Base-by-base conservation (phyloP, 225 moss, liverwort and hornwort genomes). In the Physcomitrellopsis africana region DNA sequence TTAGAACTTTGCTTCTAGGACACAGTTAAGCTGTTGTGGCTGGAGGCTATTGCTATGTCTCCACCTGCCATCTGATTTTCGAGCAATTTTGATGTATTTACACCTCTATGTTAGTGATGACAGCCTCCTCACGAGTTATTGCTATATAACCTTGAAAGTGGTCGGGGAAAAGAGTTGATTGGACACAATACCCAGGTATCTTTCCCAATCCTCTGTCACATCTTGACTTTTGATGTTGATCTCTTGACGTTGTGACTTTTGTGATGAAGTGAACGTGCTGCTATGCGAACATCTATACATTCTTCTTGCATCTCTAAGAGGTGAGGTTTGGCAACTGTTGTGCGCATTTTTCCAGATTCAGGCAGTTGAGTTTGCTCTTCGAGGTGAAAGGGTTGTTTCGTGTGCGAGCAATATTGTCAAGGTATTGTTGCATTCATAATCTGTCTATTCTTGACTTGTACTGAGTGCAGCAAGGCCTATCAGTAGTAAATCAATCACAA, bases 121-220 rank as follows among this genome's bases (percentile, higher is more conserved):
- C 80, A 93, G 90, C 89, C 93, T 76, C 93, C 93, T 42, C 88
- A 91, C 63, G 93, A 93, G 72, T 77, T 93, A 57, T 70, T 93
- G 58, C 67, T 91, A 1, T 93, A 93, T 72, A 89, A 93, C 52
- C 85, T 93, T 59, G 79, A 81, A 68, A 93, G 73, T 59, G 93
- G 91, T 9, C 89, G 91, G 48, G 89, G 83, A 43, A 87, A 83
- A 81, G 91, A 93, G 74, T 77, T 93, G 70, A 79, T 84, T 27
- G 89, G 89, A 48, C 93, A 93, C 65, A 93, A 87, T 43, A 87
- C 85, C 58, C 93, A 93, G 87, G 90, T 92, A 51, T 51, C 77
- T 16, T 44, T 61, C 17, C 59, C 18, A 51, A 41, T 76, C 13
- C 76, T 76, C 54, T 19, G 17, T 17, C 14, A 17, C 19, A 8